These are phyloP conservation scores for Terfezia claveryi DNA, from an alignment of 495 filamentous ascomycete genomes.

Conservation along the genomic window DNA sequence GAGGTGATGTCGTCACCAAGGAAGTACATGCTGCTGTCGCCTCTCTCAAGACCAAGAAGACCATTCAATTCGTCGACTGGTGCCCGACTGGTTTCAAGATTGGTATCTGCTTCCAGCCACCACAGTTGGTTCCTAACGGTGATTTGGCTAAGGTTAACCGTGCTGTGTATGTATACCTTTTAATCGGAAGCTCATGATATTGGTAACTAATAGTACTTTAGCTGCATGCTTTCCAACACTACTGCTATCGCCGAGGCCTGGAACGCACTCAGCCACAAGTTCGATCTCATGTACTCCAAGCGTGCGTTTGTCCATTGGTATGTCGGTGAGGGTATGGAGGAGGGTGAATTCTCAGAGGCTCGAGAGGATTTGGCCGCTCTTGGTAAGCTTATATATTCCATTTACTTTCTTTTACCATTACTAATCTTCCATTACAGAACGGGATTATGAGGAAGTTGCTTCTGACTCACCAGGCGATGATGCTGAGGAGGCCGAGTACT, in stretches of 20 bases:
- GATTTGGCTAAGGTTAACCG: constrained; percentile 71
- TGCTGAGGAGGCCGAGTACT: constrained; percentile 87
- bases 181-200: not conserved
- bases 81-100: constrained; percentile 94
- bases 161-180: constrained; percentile 31
- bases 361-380: constrained; percentile 75
- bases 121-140: constrained; percentile 50
- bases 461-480: constrained; percentile 83
- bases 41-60: constrained; percentile 61
- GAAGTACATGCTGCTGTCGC: constrained; percentile 65
- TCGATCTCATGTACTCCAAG: constrained; percentile 94
- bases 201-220: constrained; percentile 6
- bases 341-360: constrained; percentile 81
- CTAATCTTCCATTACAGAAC: constrained; percentile 32
- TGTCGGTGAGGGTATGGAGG: constrained; percentile 89
- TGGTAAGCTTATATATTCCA: constrained; percentile 8
- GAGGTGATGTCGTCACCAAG: constrained; percentile 69
- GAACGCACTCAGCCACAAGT: constrained; percentile 75
- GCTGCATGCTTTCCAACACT: constrained; percentile 75
- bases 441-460: constrained; percentile 97
- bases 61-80: constrained; percentile 88
- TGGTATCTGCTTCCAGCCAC: constrained; percentile 84
- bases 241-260: constrained; percentile 82
- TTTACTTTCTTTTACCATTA: constrained; percentile 4
- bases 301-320: constrained; percentile 92